Conservation (phyloP, 129 eudicot species). For the Scalesia atractyloides region DNA sequence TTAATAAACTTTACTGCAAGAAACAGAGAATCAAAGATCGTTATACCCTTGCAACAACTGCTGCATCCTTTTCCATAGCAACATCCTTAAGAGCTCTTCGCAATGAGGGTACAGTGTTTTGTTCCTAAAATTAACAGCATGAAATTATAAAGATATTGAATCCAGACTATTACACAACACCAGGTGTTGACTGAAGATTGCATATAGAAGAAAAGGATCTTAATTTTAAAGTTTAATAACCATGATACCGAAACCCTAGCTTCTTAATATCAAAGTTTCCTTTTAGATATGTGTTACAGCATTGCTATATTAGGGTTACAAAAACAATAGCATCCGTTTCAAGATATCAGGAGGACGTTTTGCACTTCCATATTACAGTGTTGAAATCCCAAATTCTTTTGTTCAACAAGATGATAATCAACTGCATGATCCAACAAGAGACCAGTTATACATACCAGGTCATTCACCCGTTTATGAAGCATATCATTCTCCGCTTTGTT, state of each 20-base stretch:
- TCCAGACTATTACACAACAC: constrained; percentile 14
- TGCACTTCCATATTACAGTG: neutral
- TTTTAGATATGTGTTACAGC: neutral
- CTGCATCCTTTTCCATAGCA: constrained; percentile 99
- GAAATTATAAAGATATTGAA: constrained; percentile 4
- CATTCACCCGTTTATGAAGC: constrained; percentile 62
- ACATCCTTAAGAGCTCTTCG: constrained; percentile 95
- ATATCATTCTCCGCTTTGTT: constrained; percentile 62
- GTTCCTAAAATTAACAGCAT: constrained; percentile 58
- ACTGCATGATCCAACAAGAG: constrained; percentile 13
- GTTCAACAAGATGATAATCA: neutral
- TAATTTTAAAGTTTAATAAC: neutral
- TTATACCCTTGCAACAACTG: constrained; percentile 92
- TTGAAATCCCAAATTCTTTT: neutral
- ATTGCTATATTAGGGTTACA: neutral
- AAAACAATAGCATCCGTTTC: constrained; percentile 1
- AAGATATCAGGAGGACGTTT: neutral
- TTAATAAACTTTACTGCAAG: constrained; percentile 3
- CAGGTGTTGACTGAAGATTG: constrained; percentile 12
- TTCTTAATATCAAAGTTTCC: neutral
- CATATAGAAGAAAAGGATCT: neutral
- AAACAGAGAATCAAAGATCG: neutral
- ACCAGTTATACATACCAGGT: constrained; percentile 53
- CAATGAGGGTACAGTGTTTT: constrained; percentile 77
- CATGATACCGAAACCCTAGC: neutral